Percentiles rank a stretch among this genome's conserved stretches.
These are phyloP conservation scores for Clonostachys chloroleuca DNA, from an alignment of 2,329 filamentous ascomycete genomes.

Conservation along the genomic window DNA sequence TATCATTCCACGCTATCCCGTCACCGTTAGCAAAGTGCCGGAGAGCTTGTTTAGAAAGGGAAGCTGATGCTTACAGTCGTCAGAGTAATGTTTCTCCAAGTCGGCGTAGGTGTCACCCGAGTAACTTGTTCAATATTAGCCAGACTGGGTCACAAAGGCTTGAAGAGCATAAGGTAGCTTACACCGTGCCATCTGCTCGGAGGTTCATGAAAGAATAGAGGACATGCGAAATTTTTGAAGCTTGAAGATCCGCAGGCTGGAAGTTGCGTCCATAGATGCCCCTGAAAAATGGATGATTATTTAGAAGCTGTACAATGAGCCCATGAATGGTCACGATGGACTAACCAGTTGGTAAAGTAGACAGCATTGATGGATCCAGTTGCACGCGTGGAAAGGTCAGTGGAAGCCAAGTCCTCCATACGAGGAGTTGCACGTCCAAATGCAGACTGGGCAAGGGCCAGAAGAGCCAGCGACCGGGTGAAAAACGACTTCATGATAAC, in stretches of 20 bases:
- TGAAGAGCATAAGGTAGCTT: constrained; percentile 16
- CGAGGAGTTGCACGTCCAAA: constrained; percentile 12
- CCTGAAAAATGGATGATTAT: constrained; percentile 25
- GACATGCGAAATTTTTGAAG: constrained; percentile 68
- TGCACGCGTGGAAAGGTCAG: constrained; percentile 11
- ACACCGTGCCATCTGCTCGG: constrained; percentile 66
- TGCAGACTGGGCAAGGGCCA: constrained; percentile 15
- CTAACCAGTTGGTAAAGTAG: constrained; percentile 45
- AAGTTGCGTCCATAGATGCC: constrained; percentile 74
- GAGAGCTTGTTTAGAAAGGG: no score
- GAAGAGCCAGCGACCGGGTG: constrained; percentile 13
- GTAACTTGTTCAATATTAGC: constrained; percentile 28
- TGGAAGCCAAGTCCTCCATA: neutral
- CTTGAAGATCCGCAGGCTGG: constrained; percentile 66
- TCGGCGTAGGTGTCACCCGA: constrained; percentile 69
- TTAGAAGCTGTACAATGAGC: neutral
- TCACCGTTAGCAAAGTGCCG: neutral
- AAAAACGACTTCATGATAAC: constrained; percentile 17
- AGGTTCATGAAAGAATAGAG: constrained; percentile 82
- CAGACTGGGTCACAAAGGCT: neutral
- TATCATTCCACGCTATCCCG: constrained; percentile 51
- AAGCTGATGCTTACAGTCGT: constrained; percentile 47
- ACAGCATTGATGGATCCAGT: constrained; percentile 28
- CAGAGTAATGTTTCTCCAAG: constrained; percentile 65
- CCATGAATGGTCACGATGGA: neutral